Evolutionary conservation across 352 stramenopile genomes (phyloP), one percentile per base, ranked within the genome.

Genomic region (Globisporangium alternatum): DNA sequence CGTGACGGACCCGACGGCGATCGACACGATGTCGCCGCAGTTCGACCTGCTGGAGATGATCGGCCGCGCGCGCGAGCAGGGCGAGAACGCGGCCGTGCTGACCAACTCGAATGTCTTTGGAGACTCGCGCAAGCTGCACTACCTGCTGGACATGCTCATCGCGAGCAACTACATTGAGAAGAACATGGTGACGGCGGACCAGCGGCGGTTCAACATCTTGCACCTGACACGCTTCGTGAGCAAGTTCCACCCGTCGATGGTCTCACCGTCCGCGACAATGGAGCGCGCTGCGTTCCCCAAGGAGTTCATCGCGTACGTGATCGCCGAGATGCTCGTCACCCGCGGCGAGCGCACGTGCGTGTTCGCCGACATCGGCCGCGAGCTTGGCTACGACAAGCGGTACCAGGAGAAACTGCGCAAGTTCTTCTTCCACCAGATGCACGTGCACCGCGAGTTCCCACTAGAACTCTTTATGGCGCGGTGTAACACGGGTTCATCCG

Each of bases 21-120:
- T 91, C 9, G 85, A 93, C 39, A 83, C 75, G 10, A 77, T 82
- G 12, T 89, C 80, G 17, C 80, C 76, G 2, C 78, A 90, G 60
- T 91, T 91, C 54, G 86, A 93, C 53, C 25, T 95, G 43, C 72
- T 95, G 12, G 86, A 95, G 61, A 76, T 93, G 51, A 85, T 95
- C 39, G 86, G 83, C 13, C 81, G 79, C 5, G 70, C 81, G 0
- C 70, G 79, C 44, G 80, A 78, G 19, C 73, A 74, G 2, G 86
- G 86, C 6, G 72, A 89, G 56, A 91, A 88, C 56, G 82, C 84
- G n/a, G 79, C 81, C 5, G 25, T 64, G 33, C 64, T 93, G 12
- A 76, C 81, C 1, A 82, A 75, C 33, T 81, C 78, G 22, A 69
- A 62, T 21, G 58, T 89, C 4, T 92, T 92, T 69, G 80, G 82